phyloP scores from a whole-genome alignment of 1,139 yeast genomes.

The Barnettozyma hawaiiensis region DNA sequence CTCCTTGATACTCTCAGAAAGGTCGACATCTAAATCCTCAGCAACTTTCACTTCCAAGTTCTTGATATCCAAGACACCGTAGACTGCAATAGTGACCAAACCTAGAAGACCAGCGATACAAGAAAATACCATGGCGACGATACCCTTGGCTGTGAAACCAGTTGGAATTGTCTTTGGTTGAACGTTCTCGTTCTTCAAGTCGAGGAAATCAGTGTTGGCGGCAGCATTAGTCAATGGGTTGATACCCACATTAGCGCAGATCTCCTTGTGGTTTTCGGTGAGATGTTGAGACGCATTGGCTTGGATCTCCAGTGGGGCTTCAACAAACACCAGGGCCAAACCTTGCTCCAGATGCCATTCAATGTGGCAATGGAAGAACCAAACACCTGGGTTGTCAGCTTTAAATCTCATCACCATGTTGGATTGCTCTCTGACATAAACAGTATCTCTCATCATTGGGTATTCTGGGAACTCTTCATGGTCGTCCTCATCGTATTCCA shows the following conservation, averaged over 20 bases:
- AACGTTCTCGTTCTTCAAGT: conserved; percentile 66
- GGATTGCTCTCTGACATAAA: conserved; percentile 60
- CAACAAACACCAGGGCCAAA: conserved; percentile 65
- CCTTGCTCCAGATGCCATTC: conserved; percentile 95
- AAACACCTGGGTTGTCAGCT: conserved; percentile 85
- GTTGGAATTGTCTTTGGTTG: conserved; percentile 64
- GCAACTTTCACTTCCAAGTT: conserved; percentile 51
- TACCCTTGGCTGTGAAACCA: conserved; percentile 89
- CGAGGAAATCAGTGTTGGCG: conserved; percentile 58
- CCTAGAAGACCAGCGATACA: conserved; percentile 77
- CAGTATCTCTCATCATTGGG: conserved; percentile 70
- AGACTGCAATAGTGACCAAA: conserved; percentile 64
- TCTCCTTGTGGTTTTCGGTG: conserved; percentile 51
- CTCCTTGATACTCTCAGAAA: conserved; percentile 31
- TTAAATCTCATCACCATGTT: conserved; percentile 65
- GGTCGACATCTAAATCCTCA: conserved; percentile 43
- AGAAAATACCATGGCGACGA: conserved; percentile 80
- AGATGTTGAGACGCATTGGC: conserved; percentile 38
- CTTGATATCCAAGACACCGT: conserved; percentile 74
- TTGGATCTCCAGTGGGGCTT: conserved; percentile 67
- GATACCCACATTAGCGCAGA: conserved; percentile 51
- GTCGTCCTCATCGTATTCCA: conserved; percentile 42
- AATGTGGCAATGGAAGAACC: conserved; percentile 93
- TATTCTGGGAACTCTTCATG: conserved; percentile 54
- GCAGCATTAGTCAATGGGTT: conserved; percentile 78